Percentiles rank a stretch among this genome's conserved stretches.
Evolutionary conservation across 2,329 filamentous ascomycete genomes (phyloP).

Genomic region (Trichoderma sp.): DNA sequence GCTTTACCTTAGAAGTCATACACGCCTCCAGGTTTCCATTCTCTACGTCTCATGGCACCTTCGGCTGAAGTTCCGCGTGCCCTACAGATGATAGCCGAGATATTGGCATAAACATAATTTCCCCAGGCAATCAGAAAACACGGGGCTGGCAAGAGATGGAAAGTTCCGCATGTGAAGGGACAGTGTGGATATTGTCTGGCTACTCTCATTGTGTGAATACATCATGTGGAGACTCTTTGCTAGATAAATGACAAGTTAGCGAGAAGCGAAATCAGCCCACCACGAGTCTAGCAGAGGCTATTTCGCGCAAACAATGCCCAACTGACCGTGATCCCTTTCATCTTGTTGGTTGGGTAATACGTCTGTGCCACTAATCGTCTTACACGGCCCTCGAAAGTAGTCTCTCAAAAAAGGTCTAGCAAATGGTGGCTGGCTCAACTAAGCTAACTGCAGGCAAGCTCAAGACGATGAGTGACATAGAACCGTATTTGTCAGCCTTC

Average conservation of each 20-base stretch:
- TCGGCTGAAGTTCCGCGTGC: rapidly evolving
- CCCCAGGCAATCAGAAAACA: neutral
- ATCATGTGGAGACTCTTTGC: neutral
- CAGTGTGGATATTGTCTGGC: neutral
- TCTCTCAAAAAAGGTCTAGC: no score
- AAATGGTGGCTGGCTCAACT: neutral
- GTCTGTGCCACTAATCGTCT: neutral
- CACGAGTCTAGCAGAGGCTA: neutral
- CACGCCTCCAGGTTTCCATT: neutral
- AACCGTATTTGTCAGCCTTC: neutral
- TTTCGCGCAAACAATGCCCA: neutral
- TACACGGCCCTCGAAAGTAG: neutral
- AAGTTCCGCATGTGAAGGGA: neutral
- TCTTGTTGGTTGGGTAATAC: neutral
- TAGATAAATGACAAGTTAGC: neutral
- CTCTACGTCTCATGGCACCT: neutral
- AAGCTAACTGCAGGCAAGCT: neutral
- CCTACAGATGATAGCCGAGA: neutral
- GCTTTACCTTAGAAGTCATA: rapidly evolving
- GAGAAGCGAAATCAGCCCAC: neutral
- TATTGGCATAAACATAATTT: neutral
- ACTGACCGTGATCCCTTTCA: neutral
- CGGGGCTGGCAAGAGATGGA: neutral
- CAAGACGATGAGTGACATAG: neutral
- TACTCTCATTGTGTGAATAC: neutral